Base-by-base conservation (phyloP, 495 filamentous ascomycete species). In the Cladorrhinum samala region DNA sequence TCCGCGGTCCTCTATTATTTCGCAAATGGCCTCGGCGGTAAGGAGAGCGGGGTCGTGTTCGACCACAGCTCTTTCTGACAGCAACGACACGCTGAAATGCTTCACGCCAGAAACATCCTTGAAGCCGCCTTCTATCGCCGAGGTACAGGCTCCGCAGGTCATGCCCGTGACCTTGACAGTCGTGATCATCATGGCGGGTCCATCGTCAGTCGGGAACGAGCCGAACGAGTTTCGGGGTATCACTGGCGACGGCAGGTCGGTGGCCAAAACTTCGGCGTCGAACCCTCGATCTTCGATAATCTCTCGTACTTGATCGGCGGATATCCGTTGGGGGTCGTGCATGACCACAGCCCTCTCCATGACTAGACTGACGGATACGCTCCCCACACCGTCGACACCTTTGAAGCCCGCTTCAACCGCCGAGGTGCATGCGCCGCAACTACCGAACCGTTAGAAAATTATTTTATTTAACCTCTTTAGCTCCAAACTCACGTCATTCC, bases 111-210 rank as follows among this genome's bases (percentile, higher is more conserved):
- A 72, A 14, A 92, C 73, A 53, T 82, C 82, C 51, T 83, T 79
- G 62, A 97, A 94, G 2, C 86, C 90, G 46, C 81, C 81, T 67
- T 96, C 85, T 17, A 97, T 80, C 39, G 93, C 91, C 9, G 91
- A 87, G 6, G 92, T 96, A 66, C 93, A 98, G 21, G 92, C 89
- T 18, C 92, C 92, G 61, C 92, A 98, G 3, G 92, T 97, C 93
- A 98, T 97, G 24, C 93, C 93, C 59, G 87, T 87, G 20, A 98
- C 81, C 3, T 84, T 81, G 16, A 98, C 77, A 0, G 90, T 96
- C 0, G 91, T 96, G 3, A 85, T 83, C 56, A 81, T 72, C 20
- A 64, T 68, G 17, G 59, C 16, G 2, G 69, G 60, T 5, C 55
- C 65, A 17, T 70, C 65, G 36, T 73, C 67, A 24, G 16, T 38